Conservation (phyloP, 202 grass and related monocot genomes). For the Panicum hallii region DNA sequence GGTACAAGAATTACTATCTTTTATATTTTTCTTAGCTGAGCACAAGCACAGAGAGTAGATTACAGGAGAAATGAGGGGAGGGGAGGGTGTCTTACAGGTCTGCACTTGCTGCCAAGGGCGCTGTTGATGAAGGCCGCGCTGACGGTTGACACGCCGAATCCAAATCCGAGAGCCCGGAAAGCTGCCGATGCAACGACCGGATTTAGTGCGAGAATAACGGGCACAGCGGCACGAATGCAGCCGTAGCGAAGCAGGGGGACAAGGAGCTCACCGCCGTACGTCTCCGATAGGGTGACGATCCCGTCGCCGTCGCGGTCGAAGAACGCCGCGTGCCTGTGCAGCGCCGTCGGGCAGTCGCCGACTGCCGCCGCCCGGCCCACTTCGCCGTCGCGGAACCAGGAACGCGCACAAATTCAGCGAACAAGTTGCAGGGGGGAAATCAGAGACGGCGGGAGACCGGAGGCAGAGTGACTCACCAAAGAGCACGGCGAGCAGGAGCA, state of each 20-base stretch:
- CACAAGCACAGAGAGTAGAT: too few species aligned
- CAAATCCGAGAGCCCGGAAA: conserved; percentile 59
- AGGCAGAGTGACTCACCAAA: conserved; percentile 14
- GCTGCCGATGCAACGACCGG: conserved; percentile 30
- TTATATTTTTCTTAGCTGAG: background rate
- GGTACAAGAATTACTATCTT: too few species aligned
- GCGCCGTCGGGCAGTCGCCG: conserved; percentile 54
- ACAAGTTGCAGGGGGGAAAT: background rate
- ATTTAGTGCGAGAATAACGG: too few species aligned
- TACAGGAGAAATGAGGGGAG: too few species aligned
- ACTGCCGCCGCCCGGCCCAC: conserved; percentile 25
- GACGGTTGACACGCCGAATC: conserved; percentile 28
- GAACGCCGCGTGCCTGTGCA: conserved; percentile 82
- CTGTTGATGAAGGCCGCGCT: conserved; percentile 63
- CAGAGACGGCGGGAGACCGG: background rate
- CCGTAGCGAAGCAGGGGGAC: background rate
- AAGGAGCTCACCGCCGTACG: conserved; percentile 58
- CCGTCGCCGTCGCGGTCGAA: conserved; percentile 86
- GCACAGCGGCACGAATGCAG: too few species aligned
- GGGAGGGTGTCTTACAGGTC: conserved; percentile 43
- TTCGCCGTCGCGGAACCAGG: background rate
- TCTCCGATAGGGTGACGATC: conserved; percentile 68
- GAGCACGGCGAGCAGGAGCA: conserved; percentile 37
- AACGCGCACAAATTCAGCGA: background rate
- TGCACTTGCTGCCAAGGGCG: conserved; percentile 49